Evolutionary conservation across 352 stramenopile species (phyloP), one percentile per base, ranked within the genome.

Genomic region (Aphanomyces stellatus): DNA sequence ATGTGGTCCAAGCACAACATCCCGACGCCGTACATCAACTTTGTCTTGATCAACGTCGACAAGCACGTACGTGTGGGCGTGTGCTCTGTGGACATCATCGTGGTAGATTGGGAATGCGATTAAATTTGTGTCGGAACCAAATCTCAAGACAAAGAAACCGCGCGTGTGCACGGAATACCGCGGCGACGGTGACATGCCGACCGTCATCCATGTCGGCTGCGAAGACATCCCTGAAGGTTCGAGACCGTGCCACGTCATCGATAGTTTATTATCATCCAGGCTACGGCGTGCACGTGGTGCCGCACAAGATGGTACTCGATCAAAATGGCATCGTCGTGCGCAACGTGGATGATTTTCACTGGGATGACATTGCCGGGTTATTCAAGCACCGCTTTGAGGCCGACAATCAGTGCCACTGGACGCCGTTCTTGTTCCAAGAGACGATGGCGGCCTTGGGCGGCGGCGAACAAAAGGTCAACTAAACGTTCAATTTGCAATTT

Each of bases 31-130:
- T 53, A 78, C 24, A 69, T 75, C 56, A 87, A 87, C 70, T 87
- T 88, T 60, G 74, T 87, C 56, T 73, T 88, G 46, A 72, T 88
- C 59, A 88, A 76, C 48, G 49, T 88, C 6, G 80, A 88, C 63
- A 76, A 88, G 71, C 81, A 88, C 66, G 55, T 64, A 64, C 34
- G 35, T 0, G 0, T 33, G 6, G 4, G 24, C 10, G 17, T 62
- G 5, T 22, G 6, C n/a, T 8, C 5, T 61, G 15, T 61, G 30
- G 19, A 48, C 35, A 6, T 3, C 27, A 24, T 40, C 5, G 31
- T 24, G 53, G 34, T 64, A 64, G 55, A 65, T 87, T 25, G 56
- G 69, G 40, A 72, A 75, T 24, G 75, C 80, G 40, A 65, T 88
- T 27, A 63, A 51, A 30, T 88, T 84, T 55, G 71, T 88, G 15